Percentiles rank a stretch among this genome's conserved stretches.
These are phyloP conservation scores for Pogostemon cablin DNA, from an alignment of 257 asterid genomes.

Conservation along the genomic window DNA sequence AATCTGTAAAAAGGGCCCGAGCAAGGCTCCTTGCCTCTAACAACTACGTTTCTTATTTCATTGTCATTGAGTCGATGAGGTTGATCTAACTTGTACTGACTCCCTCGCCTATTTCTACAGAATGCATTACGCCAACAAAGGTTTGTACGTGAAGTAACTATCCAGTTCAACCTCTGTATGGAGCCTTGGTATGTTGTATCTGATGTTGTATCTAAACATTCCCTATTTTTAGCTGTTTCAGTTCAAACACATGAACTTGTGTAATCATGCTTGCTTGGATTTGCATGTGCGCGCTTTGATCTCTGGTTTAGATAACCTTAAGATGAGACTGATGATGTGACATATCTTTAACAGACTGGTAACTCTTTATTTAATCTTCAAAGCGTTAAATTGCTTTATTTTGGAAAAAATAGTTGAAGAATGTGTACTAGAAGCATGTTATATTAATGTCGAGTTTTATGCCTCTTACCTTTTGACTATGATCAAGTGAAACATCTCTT, in stretches of 20 bases:
- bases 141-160: slow-evolving; percentile 89
- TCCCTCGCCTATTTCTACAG: slow-evolving; percentile 40
- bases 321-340: neutral
- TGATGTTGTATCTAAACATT: neutral
- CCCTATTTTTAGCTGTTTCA: slow-evolving; percentile 15
- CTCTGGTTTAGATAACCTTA: neutral
- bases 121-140: slow-evolving; percentile 92
- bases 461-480: neutral
- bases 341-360: slow-evolving; percentile 22
- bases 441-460: neutral
- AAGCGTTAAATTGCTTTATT: neutral
- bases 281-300: slow-evolving; percentile 1
- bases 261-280: slow-evolving; percentile 2
- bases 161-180: slow-evolving; percentile 89
- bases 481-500: neutral
- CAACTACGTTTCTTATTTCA: neutral
- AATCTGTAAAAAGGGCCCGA: too few relatives aligned
- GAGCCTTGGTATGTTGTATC: slow-evolving; percentile 85
- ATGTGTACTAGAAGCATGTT: slow-evolving; percentile 1
- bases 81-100: slow-evolving; percentile 24
- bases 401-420: slow-evolving; percentile 2
- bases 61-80: slow-evolving; percentile 16
- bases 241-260: slow-evolving; percentile 8
- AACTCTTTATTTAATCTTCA: slow-evolving; percentile 13
- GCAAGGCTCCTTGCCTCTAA: too few relatives aligned